Evolutionary conservation across 2,329 filamentous ascomycete species (phyloP), one percentile per base, ranked within the genome.

Genomic region (Curvularia verruculosa): DNA sequence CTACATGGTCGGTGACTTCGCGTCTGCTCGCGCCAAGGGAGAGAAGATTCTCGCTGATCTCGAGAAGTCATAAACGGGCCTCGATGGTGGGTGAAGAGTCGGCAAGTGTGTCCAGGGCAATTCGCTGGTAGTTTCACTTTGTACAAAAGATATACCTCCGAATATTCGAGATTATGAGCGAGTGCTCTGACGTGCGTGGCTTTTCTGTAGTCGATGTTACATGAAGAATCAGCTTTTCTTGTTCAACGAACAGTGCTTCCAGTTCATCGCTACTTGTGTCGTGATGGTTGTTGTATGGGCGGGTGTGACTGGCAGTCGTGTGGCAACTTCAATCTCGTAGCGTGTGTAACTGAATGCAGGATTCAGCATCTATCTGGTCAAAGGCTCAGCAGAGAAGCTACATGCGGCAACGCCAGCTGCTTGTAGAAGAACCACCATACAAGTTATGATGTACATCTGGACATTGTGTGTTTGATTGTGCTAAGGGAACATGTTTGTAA

Each of bases 31-130:
- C 79, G 88, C 85, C 77, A 99, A 99, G 92, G 95, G 94, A 85
- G 93, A 97, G 89, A 96, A 98, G 92, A 98, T 99, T 86, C 84
- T 99, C 79, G 93, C 95, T 74, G 95, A 98, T 75, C 86, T 98
- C 74, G 91, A 95, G 73, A 76, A 77, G 72, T 72, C 69, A 69
- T 76, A 75, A 65, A 72, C 63, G 66, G 50, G 44, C 53, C 52
- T 59, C 61, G 62, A 65, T 67, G 67, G 68, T 68, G 66, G 68
- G 66, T 61, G 70, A 69, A 74, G 66, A 68, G 67, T 67, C 64
- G 65, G 71, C 66, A 67, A 73, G 62, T 64, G 63, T 69, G 67
- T 68, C 67, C 56, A 68, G 59, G 57, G 67, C 66, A 65, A 58
- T 69, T 55, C 68, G 71, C 66, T 68, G 64, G 67, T 69, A 67